Evolutionary conservation across 768 basidiomycete genomes (phyloP).

Genomic region (Mycena rosella): DNA sequence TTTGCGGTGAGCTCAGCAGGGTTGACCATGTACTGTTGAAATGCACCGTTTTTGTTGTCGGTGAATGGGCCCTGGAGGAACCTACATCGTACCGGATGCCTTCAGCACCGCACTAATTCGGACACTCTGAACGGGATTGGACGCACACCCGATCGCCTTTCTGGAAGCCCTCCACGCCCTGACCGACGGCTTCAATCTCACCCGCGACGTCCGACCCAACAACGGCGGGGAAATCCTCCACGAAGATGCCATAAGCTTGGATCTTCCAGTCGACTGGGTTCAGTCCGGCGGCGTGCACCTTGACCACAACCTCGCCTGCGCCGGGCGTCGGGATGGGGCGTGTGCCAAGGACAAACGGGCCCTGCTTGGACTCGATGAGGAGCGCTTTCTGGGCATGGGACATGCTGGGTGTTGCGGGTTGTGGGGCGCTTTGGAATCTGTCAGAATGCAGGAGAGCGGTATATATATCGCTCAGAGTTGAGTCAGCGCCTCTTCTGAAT

Average conservation of each 20-base stretch:
- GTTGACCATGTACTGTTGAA: slow-evolving; percentile 45
- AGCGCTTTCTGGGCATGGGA: background rate
- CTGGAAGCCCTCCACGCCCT: slow-evolving; percentile 49
- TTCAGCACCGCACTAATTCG: background rate
- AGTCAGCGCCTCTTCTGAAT: too few relatives aligned
- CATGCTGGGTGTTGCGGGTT: too few relatives aligned
- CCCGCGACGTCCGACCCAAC: slow-evolving; percentile 49
- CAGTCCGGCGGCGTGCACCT: slow-evolving; percentile 42
- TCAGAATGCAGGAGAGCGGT: too few relatives aligned
- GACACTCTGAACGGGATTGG: slow-evolving; percentile 29
- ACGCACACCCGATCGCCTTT: slow-evolving; percentile 51
- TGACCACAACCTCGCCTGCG: slow-evolving; percentile 46
- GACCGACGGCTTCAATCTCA: slow-evolving; percentile 48
- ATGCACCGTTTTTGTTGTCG: slow-evolving; percentile 23
- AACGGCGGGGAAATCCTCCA: slow-evolving; percentile 43
- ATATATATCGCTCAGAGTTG: too few relatives aligned
- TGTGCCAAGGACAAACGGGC: slow-evolving; percentile 38
- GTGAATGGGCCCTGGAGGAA: background rate
- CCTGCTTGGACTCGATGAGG: background rate
- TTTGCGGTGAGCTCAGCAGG: slow-evolving; percentile 39
- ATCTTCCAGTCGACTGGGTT: slow-evolving; percentile 54
- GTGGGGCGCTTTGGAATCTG: too few relatives aligned
- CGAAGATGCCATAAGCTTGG: slow-evolving; percentile 38
- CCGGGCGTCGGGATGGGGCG: slow-evolving; percentile 39
- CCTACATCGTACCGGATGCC: background rate